phyloP scores from a whole-genome alignment of 257 asterid species.

The Gardenia jasminoides region DNA sequence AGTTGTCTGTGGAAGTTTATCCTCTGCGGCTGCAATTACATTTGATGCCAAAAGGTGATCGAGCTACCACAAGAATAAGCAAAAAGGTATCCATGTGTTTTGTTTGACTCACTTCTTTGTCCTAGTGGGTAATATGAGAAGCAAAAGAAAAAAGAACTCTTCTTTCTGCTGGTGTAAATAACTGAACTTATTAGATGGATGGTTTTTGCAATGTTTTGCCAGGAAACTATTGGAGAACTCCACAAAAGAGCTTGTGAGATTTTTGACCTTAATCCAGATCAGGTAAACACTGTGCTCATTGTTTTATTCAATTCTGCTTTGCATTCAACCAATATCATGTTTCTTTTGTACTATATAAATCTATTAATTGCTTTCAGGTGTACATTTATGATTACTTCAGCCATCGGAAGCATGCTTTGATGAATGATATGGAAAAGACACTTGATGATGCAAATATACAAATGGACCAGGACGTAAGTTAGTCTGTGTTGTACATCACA shows the following conservation, averaged over 20 bases:
- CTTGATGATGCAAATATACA: constrained; percentile 97
- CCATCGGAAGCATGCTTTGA: constrained; percentile 81
- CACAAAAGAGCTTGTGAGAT: constrained; percentile 83
- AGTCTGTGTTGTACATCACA: constrained; percentile 24
- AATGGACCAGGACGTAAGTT: constrained; percentile 99
- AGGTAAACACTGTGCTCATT: constrained; percentile 47
- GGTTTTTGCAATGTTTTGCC: constrained; percentile 23
- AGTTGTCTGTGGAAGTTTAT: constrained; percentile 95
- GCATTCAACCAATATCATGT: constrained; percentile 6
- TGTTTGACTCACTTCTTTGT: constrained; percentile 6
- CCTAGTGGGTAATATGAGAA: not conserved
- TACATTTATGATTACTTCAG: constrained; percentile 89
- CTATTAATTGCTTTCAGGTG: constrained; percentile 45
- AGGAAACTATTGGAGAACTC: constrained; percentile 94
- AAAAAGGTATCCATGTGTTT: constrained; percentile 61
- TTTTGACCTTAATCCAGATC: constrained; percentile 68
- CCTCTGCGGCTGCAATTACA: constrained; percentile 93
- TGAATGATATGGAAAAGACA: constrained; percentile 92
- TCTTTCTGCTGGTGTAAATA: not conserved
- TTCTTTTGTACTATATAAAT: constrained; percentile 2
- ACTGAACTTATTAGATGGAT: not conserved
- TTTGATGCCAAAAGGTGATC: constrained; percentile 78
- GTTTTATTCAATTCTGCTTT: constrained; percentile 21
- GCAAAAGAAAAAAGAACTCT: not conserved
- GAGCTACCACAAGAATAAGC: constrained; percentile 82